A percentile compares a stretch with the other conserved stretches of the same genome.
These are phyloP conservation scores for Pseudocercospora macadamiae DNA, from an alignment of 2,329 filamentous ascomycete genomes.

Conservation along the genomic window DNA sequence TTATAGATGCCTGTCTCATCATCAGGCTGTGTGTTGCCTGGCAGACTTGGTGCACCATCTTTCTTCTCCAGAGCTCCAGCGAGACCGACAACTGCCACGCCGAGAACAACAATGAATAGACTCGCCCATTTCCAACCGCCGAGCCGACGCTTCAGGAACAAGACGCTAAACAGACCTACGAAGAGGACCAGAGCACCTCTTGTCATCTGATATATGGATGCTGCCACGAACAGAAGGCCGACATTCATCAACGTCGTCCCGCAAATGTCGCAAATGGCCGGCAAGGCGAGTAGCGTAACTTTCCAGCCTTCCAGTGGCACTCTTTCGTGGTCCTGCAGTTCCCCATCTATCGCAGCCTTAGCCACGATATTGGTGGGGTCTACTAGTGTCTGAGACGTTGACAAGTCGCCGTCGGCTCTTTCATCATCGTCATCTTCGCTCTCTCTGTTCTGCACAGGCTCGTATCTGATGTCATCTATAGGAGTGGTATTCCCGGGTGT, in stretches of 20 bases:
- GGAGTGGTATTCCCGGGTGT: slow-evolving; percentile 28
- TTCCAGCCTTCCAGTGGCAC: slow-evolving; percentile 68
- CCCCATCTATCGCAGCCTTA: slow-evolving; percentile 56
- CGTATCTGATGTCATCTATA: slow-evolving; percentile 32
- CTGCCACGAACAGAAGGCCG: slow-evolving; percentile 87
- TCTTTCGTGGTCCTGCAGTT: slow-evolving; percentile 51
- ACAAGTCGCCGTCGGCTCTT: slow-evolving; percentile 49
- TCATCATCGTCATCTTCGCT: slow-evolving; percentile 40
- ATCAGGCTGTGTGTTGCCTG: slow-evolving; percentile 37
- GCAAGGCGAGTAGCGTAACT: slow-evolving; percentile 76
- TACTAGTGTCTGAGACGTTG: slow-evolving; percentile 39
- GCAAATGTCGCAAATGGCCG: slow-evolving; percentile 89
- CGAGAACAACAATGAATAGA: slow-evolving; percentile 80
- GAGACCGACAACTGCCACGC: slow-evolving; percentile 86
- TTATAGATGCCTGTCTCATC: slow-evolving; percentile 23
- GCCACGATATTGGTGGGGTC: slow-evolving; percentile 47
- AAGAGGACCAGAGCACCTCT: slow-evolving; percentile 92
- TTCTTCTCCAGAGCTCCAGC: slow-evolving; percentile 80
- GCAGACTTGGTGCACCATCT: slow-evolving; percentile 47
- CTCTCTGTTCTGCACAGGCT: slow-evolving; percentile 33
- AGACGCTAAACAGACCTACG: slow-evolving; percentile 90
- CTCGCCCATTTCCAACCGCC: slow-evolving; percentile 91
- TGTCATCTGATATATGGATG: slow-evolving; percentile 99
- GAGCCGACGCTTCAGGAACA: slow-evolving; percentile 81
- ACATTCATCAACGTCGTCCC: slow-evolving; percentile 98